Conservation (phyloP, 2,329 filamentous ascomycete genomes). For the Knufia petricola region DNA sequence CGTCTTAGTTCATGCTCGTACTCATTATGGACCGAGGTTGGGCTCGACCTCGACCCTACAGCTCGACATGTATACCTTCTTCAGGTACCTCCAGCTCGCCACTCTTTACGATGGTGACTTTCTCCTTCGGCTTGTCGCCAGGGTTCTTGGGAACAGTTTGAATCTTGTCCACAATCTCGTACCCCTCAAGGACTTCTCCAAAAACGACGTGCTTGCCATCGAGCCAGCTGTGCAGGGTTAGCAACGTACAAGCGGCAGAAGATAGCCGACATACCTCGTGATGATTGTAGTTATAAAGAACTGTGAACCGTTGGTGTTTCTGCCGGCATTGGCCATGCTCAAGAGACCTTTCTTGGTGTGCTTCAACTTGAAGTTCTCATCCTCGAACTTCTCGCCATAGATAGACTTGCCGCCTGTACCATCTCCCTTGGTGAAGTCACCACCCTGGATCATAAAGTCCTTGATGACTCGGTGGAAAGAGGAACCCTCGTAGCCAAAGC, state of each 20-base stretch:
- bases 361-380: conserved; percentile 65
- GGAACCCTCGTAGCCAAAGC: conserved; percentile 57
- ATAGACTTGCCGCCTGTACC: conserved; percentile 60
- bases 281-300: conserved; percentile 58
- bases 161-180: conserved; percentile 56
- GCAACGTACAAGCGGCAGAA: not conserved
- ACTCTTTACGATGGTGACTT: conserved; percentile 57
- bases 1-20: conserved; percentile 9
- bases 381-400: conserved; percentile 56
- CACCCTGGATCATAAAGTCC: conserved; percentile 62
- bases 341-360: conserved; percentile 56
- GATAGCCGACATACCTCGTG: conserved; percentile 35
- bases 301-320: conserved; percentile 42
- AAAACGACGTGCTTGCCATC: conserved; percentile 59
- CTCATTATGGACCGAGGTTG: conserved; percentile 14
- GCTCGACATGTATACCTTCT: conserved; percentile 60
- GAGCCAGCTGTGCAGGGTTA: conserved; percentile 41
- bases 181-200: conserved; percentile 59
- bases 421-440: conserved; percentile 57
- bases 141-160: conserved; percentile 50
- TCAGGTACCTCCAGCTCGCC: conserved; percentile 52
- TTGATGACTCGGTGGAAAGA: conserved; percentile 63
- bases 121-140: conserved; percentile 48
- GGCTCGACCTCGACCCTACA: conserved; percentile 38
- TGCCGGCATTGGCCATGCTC: conserved; percentile 56